These are phyloP conservation scores for Ciborinia camelliae DNA, from an alignment of 2,329 filamentous ascomycete genomes.

Conservation along the genomic window DNA sequence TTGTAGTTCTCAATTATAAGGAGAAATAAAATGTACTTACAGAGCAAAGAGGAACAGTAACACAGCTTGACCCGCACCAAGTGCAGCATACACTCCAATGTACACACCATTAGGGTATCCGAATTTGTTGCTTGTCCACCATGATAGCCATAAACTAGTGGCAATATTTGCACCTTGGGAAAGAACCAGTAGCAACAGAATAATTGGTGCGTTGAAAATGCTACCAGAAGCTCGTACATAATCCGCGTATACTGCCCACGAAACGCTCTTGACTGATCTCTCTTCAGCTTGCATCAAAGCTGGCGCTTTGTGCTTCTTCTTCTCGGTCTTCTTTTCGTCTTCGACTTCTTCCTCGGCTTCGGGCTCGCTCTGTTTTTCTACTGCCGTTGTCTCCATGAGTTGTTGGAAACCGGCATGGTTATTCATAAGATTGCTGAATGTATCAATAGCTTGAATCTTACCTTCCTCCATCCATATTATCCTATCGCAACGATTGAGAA, in stretches of 20 bases:
- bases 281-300: slow-evolving; percentile 71
- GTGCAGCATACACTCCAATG: slow-evolving; percentile 66
- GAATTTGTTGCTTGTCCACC: slow-evolving; percentile 49
- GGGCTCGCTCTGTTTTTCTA: slow-evolving; percentile 60
- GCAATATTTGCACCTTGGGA: slow-evolving; percentile 82
- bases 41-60: slow-evolving; percentile 81
- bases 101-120: slow-evolving; percentile 64
- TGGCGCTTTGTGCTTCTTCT: slow-evolving; percentile 49
- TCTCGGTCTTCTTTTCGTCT: slow-evolving; percentile 45
- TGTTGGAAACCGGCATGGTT: slow-evolving; percentile 71
- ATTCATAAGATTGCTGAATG: slow-evolving; percentile 82
- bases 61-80: slow-evolving; percentile 68
- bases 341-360: slow-evolving; percentile 47
- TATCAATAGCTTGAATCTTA: slow-evolving; percentile 78
- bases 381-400: slow-evolving; percentile 80
- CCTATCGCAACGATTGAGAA: slow-evolving; percentile 83
- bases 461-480: slow-evolving; percentile 93
- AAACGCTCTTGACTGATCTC: slow-evolving; percentile 60
- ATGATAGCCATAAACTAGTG: slow-evolving; percentile 74
- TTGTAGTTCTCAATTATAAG: background rate
- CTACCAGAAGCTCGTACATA: slow-evolving; percentile 62
- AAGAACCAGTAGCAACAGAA: slow-evolving; percentile 51
- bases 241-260: slow-evolving; percentile 60
- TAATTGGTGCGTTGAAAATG: slow-evolving; percentile 52
- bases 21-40: background rate